Percentiles rank a stretch among this genome's conserved stretches.
Evolutionary conservation across 176 grass and related monocot species (phyloP).

Genomic region (Themeda triandra): DNA sequence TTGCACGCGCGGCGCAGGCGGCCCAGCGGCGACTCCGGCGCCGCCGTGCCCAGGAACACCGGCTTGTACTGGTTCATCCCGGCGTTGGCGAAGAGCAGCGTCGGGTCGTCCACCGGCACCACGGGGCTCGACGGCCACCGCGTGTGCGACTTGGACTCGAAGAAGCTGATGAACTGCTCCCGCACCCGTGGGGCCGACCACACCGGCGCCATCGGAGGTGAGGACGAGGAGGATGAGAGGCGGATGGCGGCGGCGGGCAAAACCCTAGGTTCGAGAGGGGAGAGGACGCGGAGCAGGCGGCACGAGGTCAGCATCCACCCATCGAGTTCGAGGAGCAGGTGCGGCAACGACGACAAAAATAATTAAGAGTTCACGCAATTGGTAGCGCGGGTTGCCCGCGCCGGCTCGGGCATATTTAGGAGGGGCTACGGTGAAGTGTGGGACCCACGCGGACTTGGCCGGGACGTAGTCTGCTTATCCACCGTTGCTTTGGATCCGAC

Average conservation of each 20-base stretch:
- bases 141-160: conserved; percentile 63
- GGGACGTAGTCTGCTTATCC: no score
- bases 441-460: no score
- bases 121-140: conserved; percentile 77
- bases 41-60: conserved; percentile 79
- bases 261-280: conserved; percentile 19
- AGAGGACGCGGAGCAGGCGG: background rate
- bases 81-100: conserved; percentile 90
- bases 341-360: background rate
- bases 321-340: background rate
- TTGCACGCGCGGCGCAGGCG: conserved; percentile 62
- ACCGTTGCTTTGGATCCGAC: no score
- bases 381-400: no score
- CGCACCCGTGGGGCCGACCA: conserved; percentile 60
- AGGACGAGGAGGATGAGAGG: background rate
- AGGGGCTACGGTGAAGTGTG: no score
- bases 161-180: conserved; percentile 57
- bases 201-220: conserved; percentile 27
- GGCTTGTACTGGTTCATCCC: conserved; percentile 99
- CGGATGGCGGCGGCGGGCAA: conserved; percentile 3
- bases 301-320: background rate
- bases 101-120: conserved; percentile 83
- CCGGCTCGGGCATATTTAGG: no score
- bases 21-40: conserved; percentile 64
- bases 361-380: no score